Base-by-base conservation (phyloP, 768 basidiomycete genomes). In the Phylloporus rhodoxanthus region DNA sequence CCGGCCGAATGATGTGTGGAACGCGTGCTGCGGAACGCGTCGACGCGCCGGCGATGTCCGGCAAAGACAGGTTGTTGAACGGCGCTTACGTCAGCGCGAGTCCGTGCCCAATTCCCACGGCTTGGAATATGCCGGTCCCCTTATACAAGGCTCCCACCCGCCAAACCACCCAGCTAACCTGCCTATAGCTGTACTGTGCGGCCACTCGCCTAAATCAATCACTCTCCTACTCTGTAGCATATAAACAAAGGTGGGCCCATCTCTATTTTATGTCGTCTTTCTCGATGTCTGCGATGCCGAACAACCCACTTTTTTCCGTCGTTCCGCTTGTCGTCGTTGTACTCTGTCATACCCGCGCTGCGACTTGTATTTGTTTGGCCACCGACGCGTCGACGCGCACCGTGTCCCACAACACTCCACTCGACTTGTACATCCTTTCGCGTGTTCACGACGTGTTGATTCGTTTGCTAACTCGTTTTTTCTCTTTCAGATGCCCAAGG, bases 401-500 rank as follows among this genome's bases (percentile, higher is more conserved):
- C 64, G 56, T 64, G 66, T 52, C 55, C 51, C 51, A 63, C 53
- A 58, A 42, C 54, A 55, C 53, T 47, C 61, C 55, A 59, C 57
- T 61, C 48, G 23, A 63, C 58, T 62, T 64, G 51, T 62, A 67
- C 62, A 67, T 48, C 37, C 26, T 52, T 57, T 69, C 56, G 53
- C 65, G 56, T 57, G 58, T 47, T 53, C 59, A 62, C 54, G 67
- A 69, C 72, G 73, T 77, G 70, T 70, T 56, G 60, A 68, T 69
- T 62, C 53, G 57, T 53, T 51, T 59, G 48, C 69, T 75, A 53
- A 75, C 56, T 26, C 58, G 55, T 54, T 52, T 62, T 61, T 61
- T 58, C 47, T 58, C 57, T 47, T 62, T 57, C 62, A 80, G 84
- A 91, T 89, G 88, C 87, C 87, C 58, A 90, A 88, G 69, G 86